Evolutionary conservation across 2,329 filamentous ascomycete genomes (phyloP), one percentile per base, ranked within the genome.

Genomic region (Colletotrichum echinochloae): DNA sequence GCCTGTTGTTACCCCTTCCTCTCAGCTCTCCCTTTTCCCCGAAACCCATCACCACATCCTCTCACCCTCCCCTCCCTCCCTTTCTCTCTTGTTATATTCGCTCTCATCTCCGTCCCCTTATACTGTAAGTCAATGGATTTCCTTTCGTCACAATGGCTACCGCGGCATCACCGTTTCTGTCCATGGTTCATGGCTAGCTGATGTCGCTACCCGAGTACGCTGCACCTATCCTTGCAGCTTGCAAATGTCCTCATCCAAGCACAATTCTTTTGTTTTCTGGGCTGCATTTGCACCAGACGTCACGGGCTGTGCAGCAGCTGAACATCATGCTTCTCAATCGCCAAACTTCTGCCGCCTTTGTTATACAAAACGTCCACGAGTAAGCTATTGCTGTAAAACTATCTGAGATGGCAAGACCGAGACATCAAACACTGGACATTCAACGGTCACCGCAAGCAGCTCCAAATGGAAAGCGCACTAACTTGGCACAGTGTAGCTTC

Each of bases 11-110:
- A 49, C 23, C 16, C 35, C 52, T 54, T 62, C 51, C 26, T 59
- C 46, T 28, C 52, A 60, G 56, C 52, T 65, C 61, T 63, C 60
- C 60, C 60, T 73, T 76, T 76, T 46, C 12, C 35, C 23, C 63
- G 39, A 33, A 57, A 48, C 20, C 26, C 49, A 70, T 62, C 57
- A 41, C 28, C 44, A 61, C 49, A 44, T 60, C n/a, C 54, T 33
- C 18, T 35, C 49, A 48, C 37, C 35, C 18, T 14, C 11, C 59
- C n/a, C 39, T 26, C 26, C 18, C 57, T n/a, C 30, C 9, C 30
- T 12, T 23, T 16, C 44, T 33, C 7, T 54, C 37, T n/a, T n/a
- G 8, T 44, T 26, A 20, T 35, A 52, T 62, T 26, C 26, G n/a
- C n/a, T 16, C 49, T 11, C 28, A 37, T 18, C 30, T 26, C 30